phyloP scores from a whole-genome alignment of 2,329 filamentous ascomycete genomes.

The Nothopassalora personata region DNA sequence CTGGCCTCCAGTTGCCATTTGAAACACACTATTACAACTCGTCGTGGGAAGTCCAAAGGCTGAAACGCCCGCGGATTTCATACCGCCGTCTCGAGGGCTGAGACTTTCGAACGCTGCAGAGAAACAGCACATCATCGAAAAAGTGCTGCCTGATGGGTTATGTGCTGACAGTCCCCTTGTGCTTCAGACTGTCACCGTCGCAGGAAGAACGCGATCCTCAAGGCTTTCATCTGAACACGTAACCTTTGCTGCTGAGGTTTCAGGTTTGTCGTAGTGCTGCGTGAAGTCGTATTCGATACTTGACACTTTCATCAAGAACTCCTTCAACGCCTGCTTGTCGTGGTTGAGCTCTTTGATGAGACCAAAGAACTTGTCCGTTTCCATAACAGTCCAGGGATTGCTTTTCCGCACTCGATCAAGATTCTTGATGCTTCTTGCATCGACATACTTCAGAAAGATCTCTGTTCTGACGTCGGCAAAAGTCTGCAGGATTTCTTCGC shows the following conservation, averaged over 20 bases:
- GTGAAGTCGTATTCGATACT: slow-evolving; percentile 26
- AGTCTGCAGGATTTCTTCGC: slow-evolving; percentile 28
- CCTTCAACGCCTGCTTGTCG: slow-evolving; percentile 18
- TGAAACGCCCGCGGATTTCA: not conserved
- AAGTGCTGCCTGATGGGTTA: not conserved
- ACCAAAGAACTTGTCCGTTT: slow-evolving; percentile 24
- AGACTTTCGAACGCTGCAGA: not conserved
- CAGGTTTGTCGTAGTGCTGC: slow-evolving; percentile 18
- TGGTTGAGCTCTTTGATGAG: slow-evolving; percentile 21
- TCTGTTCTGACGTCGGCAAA: slow-evolving; percentile 34
- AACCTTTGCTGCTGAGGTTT: not conserved
- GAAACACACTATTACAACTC: not conserved
- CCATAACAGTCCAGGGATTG: slow-evolving; percentile 24
- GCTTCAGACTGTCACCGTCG: not conserved
- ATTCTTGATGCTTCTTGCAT: slow-evolving; percentile 25
- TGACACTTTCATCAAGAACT: slow-evolving; percentile 21
- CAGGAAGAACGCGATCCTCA: not conserved
- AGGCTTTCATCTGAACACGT: not conserved
- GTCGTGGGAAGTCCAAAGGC: not conserved
- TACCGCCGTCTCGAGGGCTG: not conserved
- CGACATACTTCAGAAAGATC: slow-evolving; percentile 34
- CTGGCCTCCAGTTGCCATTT: not conserved
- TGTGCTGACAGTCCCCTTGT: too few species aligned
- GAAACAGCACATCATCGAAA: not conserved
- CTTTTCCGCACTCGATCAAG: slow-evolving; percentile 17